phyloP scores from a whole-genome alignment of 371 early-diverging fungal species.

The Blyttiomyces sp. region DNA sequence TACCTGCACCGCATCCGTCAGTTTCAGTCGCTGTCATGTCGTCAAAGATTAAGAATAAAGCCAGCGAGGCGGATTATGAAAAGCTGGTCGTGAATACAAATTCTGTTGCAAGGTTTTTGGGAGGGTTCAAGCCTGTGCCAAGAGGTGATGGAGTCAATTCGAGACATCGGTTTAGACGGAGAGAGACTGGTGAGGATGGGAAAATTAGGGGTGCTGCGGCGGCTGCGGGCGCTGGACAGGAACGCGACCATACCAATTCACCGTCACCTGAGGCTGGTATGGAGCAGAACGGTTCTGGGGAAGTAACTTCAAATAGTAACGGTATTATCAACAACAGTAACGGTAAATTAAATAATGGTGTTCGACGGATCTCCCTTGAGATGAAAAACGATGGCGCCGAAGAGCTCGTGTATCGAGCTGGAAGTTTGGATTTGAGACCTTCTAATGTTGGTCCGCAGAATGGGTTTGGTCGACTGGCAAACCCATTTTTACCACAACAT shows the following conservation, averaged over 20 bases:
- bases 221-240: neutral
- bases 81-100: slow-evolving; percentile 15
- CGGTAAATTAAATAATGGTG: no score
- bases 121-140: neutral
- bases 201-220: neutral
- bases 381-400: neutral
- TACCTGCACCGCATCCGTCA: slow-evolving; percentile 12
- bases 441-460: no score
- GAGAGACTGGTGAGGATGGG: no score
- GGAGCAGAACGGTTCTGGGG: no score
- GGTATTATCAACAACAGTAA: no score
- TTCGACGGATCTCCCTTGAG: no score
- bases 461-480: neutral
- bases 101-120: neutral
- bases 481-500: neutral
- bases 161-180: neutral
- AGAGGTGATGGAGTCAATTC: neutral
- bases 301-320: no score
- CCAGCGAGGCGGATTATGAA: slow-evolving; percentile 16
- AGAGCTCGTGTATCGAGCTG: neutral
- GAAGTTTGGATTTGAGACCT: no score
- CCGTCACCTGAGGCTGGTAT: neutral
- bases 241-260: neutral
- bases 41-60: slow-evolving; percentile 7
- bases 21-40: slow-evolving; percentile 7